These are phyloP conservation scores for Zelonia costaricensis DNA, from an alignment of 208 protist species.

Conservation along the genomic window DNA sequence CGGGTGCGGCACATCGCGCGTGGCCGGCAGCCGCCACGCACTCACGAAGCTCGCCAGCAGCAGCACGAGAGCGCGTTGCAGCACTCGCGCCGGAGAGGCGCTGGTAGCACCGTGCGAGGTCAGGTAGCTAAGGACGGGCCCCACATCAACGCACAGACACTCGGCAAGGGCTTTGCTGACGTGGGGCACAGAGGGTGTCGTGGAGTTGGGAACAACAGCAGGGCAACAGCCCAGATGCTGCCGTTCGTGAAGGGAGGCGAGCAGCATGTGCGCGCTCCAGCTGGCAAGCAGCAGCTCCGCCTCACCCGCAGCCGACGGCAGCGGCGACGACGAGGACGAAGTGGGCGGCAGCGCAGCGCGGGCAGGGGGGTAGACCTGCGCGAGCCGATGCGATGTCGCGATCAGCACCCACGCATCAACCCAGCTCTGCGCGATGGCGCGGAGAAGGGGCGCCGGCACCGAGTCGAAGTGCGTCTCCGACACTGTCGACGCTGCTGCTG, in stretches of 20 bases:
- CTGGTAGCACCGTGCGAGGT: neutral
- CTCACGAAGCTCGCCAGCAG: constrained; percentile 17
- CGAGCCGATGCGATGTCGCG: neutral
- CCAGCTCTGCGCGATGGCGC: constrained; percentile 21
- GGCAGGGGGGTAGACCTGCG: constrained; percentile 14
- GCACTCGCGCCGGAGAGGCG: neutral
- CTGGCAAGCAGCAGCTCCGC: constrained; percentile 15
- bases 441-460: constrained; percentile 4
- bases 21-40: constrained; percentile 3
- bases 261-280: constrained; percentile 25
- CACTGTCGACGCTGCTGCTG: neutral
- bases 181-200: neutral
- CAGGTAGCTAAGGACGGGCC: constrained; percentile 21
- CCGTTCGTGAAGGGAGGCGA: neutral
- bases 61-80: constrained; percentile 13
- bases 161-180: neutral
- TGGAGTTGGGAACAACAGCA: neutral
- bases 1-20: neutral
- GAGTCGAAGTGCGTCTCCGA: neutral
- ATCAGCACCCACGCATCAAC: constrained; percentile 6
- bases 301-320: neutral
- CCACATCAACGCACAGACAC: constrained; percentile 1
- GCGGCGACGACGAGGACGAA: neutral
- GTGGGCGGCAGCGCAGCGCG: neutral
- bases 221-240: neutral